Conservation (phyloP, 208 protist genomes). For the Acanthamoeba sp. region DNA sequence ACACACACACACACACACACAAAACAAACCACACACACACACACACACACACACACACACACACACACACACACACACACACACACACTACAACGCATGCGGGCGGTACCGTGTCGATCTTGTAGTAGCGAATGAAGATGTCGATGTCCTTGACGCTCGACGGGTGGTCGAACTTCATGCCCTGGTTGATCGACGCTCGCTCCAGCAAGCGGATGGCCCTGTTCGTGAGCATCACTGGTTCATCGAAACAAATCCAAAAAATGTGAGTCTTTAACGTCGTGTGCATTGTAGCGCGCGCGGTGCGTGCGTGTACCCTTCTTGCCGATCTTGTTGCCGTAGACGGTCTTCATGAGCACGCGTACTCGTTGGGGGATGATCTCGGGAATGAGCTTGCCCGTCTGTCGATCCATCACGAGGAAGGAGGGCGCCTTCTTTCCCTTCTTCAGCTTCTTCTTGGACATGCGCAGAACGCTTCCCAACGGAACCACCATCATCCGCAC, state of each 20-base stretch:
- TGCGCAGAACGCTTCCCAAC: conserved; percentile 37
- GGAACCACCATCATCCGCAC: conserved; percentile 48
- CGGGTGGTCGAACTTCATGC: conserved; percentile 61
- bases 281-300: too few relatives aligned
- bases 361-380: conserved; percentile 57
- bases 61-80: too few relatives aligned
- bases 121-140: conserved; percentile 39
- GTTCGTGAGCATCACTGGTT: conserved; percentile 34
- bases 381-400: conserved; percentile 26
- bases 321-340: conserved; percentile 65
- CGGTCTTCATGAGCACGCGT: conserved; percentile 32
- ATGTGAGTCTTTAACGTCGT: too few relatives aligned
- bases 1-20: too few relatives aligned
- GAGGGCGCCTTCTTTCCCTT: conserved; percentile 61
- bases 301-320: conserved; percentile 4
- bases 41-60: too few relatives aligned
- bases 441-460: conserved; percentile 58
- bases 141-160: conserved; percentile 53
- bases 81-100: too few relatives aligned
- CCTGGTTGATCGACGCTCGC: conserved; percentile 57
- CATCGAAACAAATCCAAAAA: too few relatives aligned
- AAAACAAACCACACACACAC: too few relatives aligned
- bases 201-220: conserved; percentile 22
- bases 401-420: conserved; percentile 57
- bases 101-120: conserved; percentile 47